Conservation (phyloP, 768 basidiomycete genomes). For the Suillus placidus region DNA sequence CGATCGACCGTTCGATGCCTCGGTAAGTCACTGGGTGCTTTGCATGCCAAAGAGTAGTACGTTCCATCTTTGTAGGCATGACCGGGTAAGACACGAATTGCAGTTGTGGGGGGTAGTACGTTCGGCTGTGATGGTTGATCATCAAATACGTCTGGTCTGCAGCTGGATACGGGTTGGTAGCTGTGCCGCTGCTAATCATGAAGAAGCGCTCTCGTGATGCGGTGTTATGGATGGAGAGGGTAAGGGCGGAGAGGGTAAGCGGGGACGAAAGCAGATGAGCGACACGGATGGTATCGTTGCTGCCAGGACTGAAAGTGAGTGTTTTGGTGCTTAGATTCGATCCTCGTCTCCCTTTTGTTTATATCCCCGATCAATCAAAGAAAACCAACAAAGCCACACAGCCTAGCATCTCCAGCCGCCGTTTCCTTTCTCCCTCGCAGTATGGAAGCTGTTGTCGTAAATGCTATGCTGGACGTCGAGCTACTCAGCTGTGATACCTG, state of each 20-base stretch:
- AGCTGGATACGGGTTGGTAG: conserved; percentile 88
- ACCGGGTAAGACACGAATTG: too few species aligned
- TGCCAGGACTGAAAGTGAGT: conserved; percentile 51
- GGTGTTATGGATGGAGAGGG: conserved; percentile 10
- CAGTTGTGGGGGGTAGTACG: too few species aligned
- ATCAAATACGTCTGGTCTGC: conserved; percentile 98
- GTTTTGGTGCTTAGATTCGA: not conserved
- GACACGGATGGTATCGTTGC: conserved; percentile 42
- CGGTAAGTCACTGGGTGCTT: too few species aligned
- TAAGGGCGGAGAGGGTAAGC: conserved; percentile 19
- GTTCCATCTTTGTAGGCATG: too few species aligned
- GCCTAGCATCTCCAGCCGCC: conserved; percentile 92
- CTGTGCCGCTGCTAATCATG: conserved; percentile 84
- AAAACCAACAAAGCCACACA: conserved; percentile 23
- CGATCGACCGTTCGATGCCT: too few species aligned
- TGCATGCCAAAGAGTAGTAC: too few species aligned
- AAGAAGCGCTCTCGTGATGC: conserved; percentile 30
- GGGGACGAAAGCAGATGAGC: conserved; percentile 6
- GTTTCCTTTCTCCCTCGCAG: conserved; percentile 84
- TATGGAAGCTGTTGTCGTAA: too few species aligned
- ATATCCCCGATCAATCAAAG: not conserved
- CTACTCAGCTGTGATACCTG: too few species aligned
- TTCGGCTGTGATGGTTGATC: conserved; percentile 37
- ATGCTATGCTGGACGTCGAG: too few species aligned
- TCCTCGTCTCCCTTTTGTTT: not conserved